phyloP scores from a whole-genome alignment of 73 alveolate species.

The Paramecium bursaria region DNA sequence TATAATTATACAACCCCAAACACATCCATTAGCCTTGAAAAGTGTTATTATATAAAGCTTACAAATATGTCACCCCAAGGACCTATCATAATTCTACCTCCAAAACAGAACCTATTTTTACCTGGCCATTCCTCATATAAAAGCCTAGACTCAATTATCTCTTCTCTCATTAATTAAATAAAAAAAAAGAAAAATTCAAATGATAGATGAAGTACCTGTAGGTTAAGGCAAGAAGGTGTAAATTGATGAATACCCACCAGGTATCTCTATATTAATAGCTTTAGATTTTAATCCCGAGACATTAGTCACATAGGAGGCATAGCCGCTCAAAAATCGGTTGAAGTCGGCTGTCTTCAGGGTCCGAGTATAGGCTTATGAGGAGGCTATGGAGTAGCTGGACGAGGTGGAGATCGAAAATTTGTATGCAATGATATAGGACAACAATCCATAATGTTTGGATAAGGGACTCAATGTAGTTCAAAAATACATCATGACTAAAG shows the following conservation, averaged over 20 bases:
- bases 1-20: slow-evolving; percentile 53
- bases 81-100: slow-evolving; percentile 68
- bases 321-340: slow-evolving; percentile 1
- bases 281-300: slow-evolving; percentile 25
- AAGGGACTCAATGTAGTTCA: background rate
- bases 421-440: background rate
- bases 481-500: background rate
- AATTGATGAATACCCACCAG: slow-evolving; percentile 41
- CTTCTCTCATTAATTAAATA: no score
- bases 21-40: slow-evolving; percentile 51
- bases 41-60: background rate
- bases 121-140: slow-evolving; percentile 65
- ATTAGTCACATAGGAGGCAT: background rate
- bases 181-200: no score
- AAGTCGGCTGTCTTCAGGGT: slow-evolving; percentile 18
- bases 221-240: background rate
- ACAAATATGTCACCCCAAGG: slow-evolving; percentile 63
- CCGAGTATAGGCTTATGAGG: slow-evolving; percentile 25
- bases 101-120: slow-evolving; percentile 60
- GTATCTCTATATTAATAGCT: background rate
- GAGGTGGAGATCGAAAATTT: background rate
- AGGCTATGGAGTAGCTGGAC: background rate
- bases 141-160: no score
- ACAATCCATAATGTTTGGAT: slow-evolving; percentile 6
- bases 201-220: slow-evolving; percentile 56